These are phyloP conservation scores for Syzygium aromaticum DNA, from an alignment of 345 rosid genomes.

Conservation along the genomic window DNA sequence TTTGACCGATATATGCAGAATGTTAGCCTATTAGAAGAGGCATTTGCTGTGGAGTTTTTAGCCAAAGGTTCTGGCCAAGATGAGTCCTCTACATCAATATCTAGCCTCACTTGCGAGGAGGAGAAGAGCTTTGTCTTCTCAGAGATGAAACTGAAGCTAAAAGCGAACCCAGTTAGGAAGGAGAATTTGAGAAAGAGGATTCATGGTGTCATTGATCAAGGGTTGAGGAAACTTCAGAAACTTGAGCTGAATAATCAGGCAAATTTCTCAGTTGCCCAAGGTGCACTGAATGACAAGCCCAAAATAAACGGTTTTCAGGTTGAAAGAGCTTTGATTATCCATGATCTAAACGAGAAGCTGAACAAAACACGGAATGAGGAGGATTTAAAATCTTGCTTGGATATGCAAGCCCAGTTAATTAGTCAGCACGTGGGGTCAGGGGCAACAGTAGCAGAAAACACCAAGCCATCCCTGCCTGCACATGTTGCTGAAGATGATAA, in stretches of 20 bases:
- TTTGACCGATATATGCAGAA: conserved; percentile 79
- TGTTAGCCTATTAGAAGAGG: conserved; percentile 68
- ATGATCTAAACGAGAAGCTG: conserved; percentile 59
- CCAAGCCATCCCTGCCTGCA: conserved; percentile 7
- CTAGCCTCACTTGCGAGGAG: conserved; percentile 15
- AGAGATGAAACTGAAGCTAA: conserved; percentile 40
- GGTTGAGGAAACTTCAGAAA: conserved; percentile 48
- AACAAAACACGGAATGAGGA: conserved; percentile 74
- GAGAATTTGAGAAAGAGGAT: conserved; percentile 51
- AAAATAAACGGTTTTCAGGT: conserved; percentile 11
- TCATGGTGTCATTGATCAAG: conserved; percentile 42
- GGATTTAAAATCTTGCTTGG: conserved; percentile 66
- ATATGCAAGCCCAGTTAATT: conserved; percentile 44
- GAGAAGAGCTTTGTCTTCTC: conserved; percentile 14
- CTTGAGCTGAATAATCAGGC: conserved; percentile 8
- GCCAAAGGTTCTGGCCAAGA: conserved; percentile 23
- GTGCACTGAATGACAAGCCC: conserved; percentile 14
- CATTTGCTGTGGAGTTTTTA: conserved; percentile 40
- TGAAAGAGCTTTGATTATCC: conserved; percentile 43
- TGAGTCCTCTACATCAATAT: conserved; percentile 6
- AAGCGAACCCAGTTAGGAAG: conserved; percentile 35
- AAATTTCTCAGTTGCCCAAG: conserved; percentile 15
- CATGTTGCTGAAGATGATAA: conserved; percentile 13
- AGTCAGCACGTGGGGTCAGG: conserved; percentile 1
- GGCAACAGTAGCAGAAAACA: conserved; percentile 10